Conservation (phyloP, 2,329 filamentous ascomycete genomes). For the Blastomyces parvus region DNA sequence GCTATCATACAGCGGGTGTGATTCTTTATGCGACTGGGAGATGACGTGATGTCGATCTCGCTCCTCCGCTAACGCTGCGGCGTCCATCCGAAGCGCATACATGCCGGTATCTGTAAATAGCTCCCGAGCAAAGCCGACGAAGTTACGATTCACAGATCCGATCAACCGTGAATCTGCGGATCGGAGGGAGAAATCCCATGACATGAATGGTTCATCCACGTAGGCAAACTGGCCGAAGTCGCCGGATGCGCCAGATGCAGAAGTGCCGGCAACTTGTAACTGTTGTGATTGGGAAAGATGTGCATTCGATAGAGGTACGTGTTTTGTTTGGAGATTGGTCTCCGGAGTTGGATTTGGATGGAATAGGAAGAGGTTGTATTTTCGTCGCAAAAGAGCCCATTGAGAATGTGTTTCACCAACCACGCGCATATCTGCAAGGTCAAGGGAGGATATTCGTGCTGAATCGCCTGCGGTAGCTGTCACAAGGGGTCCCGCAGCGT, state of each 20-base stretch:
- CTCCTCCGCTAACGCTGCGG: conserved; percentile 38
- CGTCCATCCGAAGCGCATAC: conserved; percentile 56
- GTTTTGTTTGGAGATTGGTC: conserved; percentile 30
- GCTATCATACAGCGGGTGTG: conserved; percentile 13
- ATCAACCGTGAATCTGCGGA: conserved; percentile 43
- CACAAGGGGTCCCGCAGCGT: conserved; percentile 34
- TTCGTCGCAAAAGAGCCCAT: conserved; percentile 53
- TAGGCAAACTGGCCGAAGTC: conserved; percentile 53
- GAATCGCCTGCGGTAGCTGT: conserved; percentile 34
- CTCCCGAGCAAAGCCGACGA: conserved; percentile 52
- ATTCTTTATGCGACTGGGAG: conserved; percentile 28
- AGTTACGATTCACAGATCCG: conserved; percentile 56
- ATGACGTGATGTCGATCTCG: conserved; percentile 29
- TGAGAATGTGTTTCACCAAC: conserved; percentile 56
- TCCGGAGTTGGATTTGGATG: conserved; percentile 35
- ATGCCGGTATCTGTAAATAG: conserved; percentile 58
- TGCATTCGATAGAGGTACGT: conserved; percentile 36
- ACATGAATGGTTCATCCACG: conserved; percentile 53
- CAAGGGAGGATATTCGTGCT: conserved; percentile 45
- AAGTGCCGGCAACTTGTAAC: conserved; percentile 29
- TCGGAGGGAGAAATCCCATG: conserved; percentile 54
- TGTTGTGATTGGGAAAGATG: conserved; percentile 43
- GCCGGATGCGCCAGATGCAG: conserved; percentile 22
- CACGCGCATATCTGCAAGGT: conserved; percentile 50
- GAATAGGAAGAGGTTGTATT: conserved; percentile 57